phyloP scores from a whole-genome alignment of 163 green algal genomes.

The Trebouxiophyceae sp. region DNA sequence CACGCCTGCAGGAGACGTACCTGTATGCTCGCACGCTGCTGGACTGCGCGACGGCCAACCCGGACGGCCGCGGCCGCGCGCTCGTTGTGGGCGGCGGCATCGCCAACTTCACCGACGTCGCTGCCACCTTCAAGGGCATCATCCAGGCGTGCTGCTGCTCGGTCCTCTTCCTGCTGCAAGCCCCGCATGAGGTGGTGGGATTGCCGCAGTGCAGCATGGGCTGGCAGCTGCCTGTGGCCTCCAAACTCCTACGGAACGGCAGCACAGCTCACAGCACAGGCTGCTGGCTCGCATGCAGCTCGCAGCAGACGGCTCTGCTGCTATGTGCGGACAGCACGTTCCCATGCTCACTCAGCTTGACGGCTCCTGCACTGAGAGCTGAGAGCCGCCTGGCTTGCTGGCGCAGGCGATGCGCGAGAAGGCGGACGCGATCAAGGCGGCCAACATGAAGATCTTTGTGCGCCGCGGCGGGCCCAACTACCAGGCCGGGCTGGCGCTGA shows the following conservation, averaged over 20 bases:
- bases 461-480: constrained; percentile 88
- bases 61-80: constrained; percentile 58
- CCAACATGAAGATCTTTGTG: constrained; percentile 80
- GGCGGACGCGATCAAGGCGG: constrained; percentile 46
- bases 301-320: not conserved
- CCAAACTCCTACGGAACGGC: too few relatives aligned
- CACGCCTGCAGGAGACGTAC: constrained; percentile 72
- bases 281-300: not conserved
- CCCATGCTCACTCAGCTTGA: not conserved
- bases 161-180: not conserved
- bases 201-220: too few relatives aligned
- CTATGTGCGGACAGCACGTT: not conserved
- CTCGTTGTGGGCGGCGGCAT: constrained; percentile 91
- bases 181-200: too few relatives aligned
- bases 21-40: constrained; percentile 69
- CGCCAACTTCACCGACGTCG: constrained; percentile 95
- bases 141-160: constrained; percentile 49
- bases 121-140: constrained; percentile 90
- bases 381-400: not conserved
- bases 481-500: constrained; percentile 66
- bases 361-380: not conserved
- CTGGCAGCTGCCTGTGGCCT: too few relatives aligned
- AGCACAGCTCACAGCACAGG: too few relatives aligned
- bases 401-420: constrained; percentile 37
- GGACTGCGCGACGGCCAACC: constrained; percentile 59